These are phyloP conservation scores for Chloris gayana DNA, from an alignment of 176 grass and related monocot genomes.

Conservation along the genomic window DNA sequence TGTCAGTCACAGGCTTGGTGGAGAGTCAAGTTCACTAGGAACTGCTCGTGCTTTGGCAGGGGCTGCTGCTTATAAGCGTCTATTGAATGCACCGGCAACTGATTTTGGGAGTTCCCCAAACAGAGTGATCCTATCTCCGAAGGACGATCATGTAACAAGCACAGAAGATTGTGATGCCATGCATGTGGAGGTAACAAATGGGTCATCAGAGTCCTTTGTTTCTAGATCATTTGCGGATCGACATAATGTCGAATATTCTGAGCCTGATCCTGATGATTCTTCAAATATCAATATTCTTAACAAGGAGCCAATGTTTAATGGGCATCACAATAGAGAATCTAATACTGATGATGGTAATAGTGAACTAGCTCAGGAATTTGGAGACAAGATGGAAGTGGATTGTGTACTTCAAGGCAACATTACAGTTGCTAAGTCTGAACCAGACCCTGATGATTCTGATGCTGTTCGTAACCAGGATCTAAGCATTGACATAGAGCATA, in stretches of 20 bases:
- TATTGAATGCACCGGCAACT: constrained; percentile 42
- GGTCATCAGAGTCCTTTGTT: constrained; percentile 1
- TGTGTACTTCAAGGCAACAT: constrained; percentile 14
- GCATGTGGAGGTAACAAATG: constrained; percentile 25
- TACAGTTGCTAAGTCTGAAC: constrained; percentile 30
- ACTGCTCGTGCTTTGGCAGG: constrained; percentile 62
- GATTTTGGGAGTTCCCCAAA: constrained; percentile 27
- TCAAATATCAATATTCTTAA: constrained; percentile 40
- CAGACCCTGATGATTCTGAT: constrained; percentile 56
- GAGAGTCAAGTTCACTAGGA: constrained; percentile 52
- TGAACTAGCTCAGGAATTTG: constrained; percentile 19
- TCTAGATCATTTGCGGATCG: constrained; percentile 22
- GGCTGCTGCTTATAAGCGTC: constrained; percentile 73
- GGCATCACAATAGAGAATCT: constrained; percentile 28
- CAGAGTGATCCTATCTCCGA: constrained; percentile 19
- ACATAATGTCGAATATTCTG: constrained; percentile 31
- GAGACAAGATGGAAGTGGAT: constrained; percentile 43
- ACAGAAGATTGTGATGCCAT: constrained; percentile 49
- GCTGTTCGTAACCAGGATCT: constrained; percentile 34
- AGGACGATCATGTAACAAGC: background rate
- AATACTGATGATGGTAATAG: constrained; percentile 44
- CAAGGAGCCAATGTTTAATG: constrained; percentile 7
- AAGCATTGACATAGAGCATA: constrained; percentile 22
- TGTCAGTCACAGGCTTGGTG: constrained; percentile 67
- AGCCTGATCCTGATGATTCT: constrained; percentile 54